Percentiles rank a stretch among this genome's conserved stretches.
Evolutionary conservation across 257 asterid genomes (phyloP).

Genomic region (Gentiana dahurica): DNA sequence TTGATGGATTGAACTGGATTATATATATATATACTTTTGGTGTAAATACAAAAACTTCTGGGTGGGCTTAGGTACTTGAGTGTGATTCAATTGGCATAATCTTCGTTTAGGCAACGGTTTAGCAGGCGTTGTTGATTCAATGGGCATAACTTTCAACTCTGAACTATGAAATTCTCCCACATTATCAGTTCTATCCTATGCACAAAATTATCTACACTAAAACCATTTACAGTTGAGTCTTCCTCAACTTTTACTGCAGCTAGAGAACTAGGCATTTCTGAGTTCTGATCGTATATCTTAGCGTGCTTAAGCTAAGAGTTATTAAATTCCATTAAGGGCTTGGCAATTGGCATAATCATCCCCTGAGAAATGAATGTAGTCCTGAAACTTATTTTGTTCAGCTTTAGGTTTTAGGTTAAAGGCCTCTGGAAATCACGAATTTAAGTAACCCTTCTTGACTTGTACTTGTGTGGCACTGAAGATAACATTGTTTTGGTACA

Average conservation of each 20-base stretch:
- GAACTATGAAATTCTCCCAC: neutral
- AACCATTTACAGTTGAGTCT: neutral
- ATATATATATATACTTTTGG: no score
- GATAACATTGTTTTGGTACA: neutral
- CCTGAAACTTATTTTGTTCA: neutral
- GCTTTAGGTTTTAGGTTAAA: neutral
- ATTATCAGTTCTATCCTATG: neutral
- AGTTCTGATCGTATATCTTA: neutral
- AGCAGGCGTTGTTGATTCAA: neutral
- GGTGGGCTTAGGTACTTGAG: no score
- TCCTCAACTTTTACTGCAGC: no score
- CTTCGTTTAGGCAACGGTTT: conserved; percentile 4
- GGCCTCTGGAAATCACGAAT: neutral
- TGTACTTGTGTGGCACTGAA: neutral
- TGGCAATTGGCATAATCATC: no score
- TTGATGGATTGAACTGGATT: no score
- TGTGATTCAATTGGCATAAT: no score
- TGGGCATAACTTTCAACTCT: neutral
- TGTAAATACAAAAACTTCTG: no score
- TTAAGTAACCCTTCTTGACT: neutral
- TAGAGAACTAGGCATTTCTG: no score
- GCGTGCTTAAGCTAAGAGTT: neutral
- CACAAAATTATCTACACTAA: neutral
- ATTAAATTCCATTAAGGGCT: neutral
- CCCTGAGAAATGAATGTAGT: neutral